Conservation (phyloP, 352 stramenopile genomes). For the Phytophthora kernoviae region DNA sequence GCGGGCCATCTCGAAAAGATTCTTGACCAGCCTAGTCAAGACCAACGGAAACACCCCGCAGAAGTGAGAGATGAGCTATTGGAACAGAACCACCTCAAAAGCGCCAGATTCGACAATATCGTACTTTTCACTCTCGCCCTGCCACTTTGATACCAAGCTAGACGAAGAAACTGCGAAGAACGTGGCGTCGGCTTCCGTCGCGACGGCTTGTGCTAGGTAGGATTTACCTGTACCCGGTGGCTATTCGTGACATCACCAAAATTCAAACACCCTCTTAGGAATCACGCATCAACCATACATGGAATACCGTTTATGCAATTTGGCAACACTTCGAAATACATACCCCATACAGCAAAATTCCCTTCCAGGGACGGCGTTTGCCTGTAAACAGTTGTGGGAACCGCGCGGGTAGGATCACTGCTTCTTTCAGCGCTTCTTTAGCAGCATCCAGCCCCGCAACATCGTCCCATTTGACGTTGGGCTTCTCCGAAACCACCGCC, state of each 20-base stretch:
- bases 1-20: constrained; percentile 98
- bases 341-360: constrained; percentile 98
- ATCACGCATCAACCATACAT: not conserved
- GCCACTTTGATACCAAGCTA: constrained; percentile 98
- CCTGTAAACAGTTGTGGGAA: constrained; percentile 98
- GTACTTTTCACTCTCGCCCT: constrained; percentile 95
- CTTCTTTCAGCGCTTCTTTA: constrained; percentile 99
- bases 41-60: not conserved
- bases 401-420: constrained; percentile 95
- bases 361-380: constrained; percentile 92
- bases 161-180: constrained; percentile 99
- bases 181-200: constrained; percentile 97
- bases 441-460: constrained; percentile 96
- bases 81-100: not conserved
- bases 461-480: constrained; percentile 97
- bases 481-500: constrained; percentile 88
- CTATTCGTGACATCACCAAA: constrained; percentile 33
- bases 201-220: constrained; percentile 97
- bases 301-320: constrained; percentile 5
- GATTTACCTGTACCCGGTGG: constrained; percentile 94
- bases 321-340: constrained; percentile 18
- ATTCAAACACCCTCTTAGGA: not conserved
- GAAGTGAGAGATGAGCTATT: not conserved
- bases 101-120: not conserved
- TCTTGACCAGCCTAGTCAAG: constrained; percentile 92